A percentile compares a stretch with the other conserved stretches of the same genome.
Conservation (phyloP, 192 early-diverging fungal genomes). For the Spizellomyces punctatus region DNA sequence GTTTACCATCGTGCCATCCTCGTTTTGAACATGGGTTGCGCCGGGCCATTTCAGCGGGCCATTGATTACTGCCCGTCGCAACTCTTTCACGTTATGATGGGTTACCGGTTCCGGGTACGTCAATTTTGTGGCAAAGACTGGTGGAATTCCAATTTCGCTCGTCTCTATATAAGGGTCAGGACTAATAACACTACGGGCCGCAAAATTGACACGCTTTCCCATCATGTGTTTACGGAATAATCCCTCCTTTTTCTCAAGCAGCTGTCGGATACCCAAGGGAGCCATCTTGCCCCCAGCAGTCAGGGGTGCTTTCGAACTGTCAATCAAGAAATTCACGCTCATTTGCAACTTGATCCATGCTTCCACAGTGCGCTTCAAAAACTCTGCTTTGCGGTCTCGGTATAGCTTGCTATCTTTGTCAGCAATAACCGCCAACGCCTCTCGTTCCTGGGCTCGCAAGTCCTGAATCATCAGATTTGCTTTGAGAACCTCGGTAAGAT, state of each 20-base stretch:
- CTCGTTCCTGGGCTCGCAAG: conserved; percentile 41
- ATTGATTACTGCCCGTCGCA: conserved; percentile 91
- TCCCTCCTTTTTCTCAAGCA: conserved; percentile 99
- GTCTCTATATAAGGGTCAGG: conserved; percentile 98
- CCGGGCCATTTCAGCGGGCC: conserved; percentile 97
- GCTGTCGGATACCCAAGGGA: conserved; percentile 91
- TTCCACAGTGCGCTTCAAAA: conserved; percentile 49
- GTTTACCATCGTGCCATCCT: conserved; percentile 87
- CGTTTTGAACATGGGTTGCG: conserved; percentile 90
- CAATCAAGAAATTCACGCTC: conserved; percentile 90
- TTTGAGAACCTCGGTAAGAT: conserved; percentile 82
- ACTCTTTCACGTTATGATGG: conserved; percentile 87
- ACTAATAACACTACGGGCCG: conserved; percentile 95
- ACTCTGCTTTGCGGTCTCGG: conserved; percentile 17
- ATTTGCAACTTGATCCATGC: conserved; percentile 83
- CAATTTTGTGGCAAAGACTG: conserved; percentile 90
- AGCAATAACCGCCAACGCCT: conserved; percentile 40
- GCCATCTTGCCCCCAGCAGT: conserved; percentile 62
- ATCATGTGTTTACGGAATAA: conserved; percentile 99
- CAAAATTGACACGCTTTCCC: conserved; percentile 99
- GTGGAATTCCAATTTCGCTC: conserved; percentile 96
- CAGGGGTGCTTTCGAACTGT: conserved; percentile 85
- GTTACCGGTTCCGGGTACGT: conserved; percentile 99
- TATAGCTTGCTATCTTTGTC: conserved; percentile 33
- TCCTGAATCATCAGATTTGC: conserved; percentile 68